phyloP scores from a whole-genome alignment of 75 land plant species.

The Cryptomeria japonica region DNA sequence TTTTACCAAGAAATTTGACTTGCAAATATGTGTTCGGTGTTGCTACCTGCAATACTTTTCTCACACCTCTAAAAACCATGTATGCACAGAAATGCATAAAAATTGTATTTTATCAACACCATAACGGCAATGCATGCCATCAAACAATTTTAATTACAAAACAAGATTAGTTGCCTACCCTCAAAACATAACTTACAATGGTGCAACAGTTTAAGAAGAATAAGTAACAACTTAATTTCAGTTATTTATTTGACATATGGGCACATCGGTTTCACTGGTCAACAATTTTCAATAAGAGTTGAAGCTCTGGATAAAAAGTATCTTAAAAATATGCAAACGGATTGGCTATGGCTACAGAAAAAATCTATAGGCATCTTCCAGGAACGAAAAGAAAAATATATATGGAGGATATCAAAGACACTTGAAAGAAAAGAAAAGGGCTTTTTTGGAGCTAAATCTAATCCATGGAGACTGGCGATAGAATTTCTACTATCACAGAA shows the following conservation, averaged over 20 bases:
- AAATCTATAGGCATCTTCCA: not conserved
- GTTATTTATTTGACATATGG: not conserved
- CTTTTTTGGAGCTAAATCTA: not conserved
- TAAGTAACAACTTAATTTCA: not conserved
- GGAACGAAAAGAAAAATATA: not conserved
- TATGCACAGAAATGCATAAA: not conserved
- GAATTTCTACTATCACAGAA: not conserved
- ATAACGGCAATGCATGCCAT: not conserved
- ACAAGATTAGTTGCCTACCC: not conserved
- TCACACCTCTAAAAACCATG: not conserved
- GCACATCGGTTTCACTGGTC: not conserved
- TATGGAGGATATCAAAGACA: not conserved
- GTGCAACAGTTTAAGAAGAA: not conserved
- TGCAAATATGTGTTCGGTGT: not conserved
- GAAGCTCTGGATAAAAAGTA: not conserved
- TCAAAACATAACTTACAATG: not conserved
- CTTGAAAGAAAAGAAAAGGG: not conserved
- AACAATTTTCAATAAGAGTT: not conserved
- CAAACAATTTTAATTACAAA: not conserved
- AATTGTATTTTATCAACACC: not conserved
- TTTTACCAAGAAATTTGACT: not conserved
- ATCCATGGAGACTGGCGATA: not conserved
- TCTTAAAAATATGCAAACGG: not conserved
- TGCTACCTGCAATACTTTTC: not conserved
- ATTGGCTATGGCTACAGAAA: not conserved